These are phyloP conservation scores for Solanum infundibuliforme DNA, from an alignment of 257 asterid species.

Conservation along the genomic window DNA sequence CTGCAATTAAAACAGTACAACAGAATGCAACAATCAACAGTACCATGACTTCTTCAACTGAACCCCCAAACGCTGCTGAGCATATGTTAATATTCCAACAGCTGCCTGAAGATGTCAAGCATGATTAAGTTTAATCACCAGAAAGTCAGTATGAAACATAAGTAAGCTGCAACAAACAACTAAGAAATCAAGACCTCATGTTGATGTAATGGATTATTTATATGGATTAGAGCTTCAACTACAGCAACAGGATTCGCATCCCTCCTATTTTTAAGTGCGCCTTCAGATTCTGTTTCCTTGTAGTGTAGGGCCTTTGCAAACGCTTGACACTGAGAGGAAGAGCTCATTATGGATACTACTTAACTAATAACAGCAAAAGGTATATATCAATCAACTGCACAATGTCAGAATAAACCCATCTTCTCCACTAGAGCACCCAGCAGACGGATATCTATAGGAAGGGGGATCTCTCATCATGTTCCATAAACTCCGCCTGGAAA, in stretches of 20 bases:
- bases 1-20: not conserved
- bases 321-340: conserved; percentile 75
- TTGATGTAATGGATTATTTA: conserved; percentile 91
- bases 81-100: conserved; percentile 89
- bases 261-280: conserved; percentile 69
- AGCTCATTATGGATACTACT: conserved; percentile 4
- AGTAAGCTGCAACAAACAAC: not conserved
- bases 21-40: conserved; percentile 5
- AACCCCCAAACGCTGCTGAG: conserved; percentile 83
- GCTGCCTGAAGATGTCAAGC: conserved; percentile 62
- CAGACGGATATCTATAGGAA: conserved; percentile 85
- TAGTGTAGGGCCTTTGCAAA: conserved; percentile 97
- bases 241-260: conserved; percentile 91
- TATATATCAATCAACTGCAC: not conserved
- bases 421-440: conserved; percentile 97
- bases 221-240: conserved; percentile 94
- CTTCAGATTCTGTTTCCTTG: conserved; percentile 96
- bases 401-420: conserved; percentile 25
- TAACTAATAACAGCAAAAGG: not conserved
- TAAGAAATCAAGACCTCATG: conserved; percentile 54
- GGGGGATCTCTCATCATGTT: conserved; percentile 84
- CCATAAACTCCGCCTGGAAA: conserved; percentile 60
- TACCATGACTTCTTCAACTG: conserved; percentile 96
- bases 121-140: not conserved
- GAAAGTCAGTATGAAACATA: not conserved